These are phyloP conservation scores for Catharanthus roseus DNA, from an alignment of 257 asterid species.

Conservation along the genomic window DNA sequence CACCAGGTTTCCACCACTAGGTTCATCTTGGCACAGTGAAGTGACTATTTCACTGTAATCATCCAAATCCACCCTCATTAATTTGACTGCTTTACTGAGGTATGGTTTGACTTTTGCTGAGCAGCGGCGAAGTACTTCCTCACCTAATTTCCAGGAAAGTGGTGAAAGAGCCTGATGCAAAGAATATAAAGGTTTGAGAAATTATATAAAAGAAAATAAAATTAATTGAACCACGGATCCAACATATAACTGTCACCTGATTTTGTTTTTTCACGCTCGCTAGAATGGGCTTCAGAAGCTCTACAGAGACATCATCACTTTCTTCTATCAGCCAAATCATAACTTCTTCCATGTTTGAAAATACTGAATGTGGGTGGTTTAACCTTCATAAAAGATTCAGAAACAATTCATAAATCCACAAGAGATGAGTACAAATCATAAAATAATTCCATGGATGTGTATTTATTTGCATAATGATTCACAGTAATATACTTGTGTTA, in stretches of 20 bases:
- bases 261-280: conserved; percentile 33
- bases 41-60: conserved; percentile 22
- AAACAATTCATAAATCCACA: neutral
- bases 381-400: conserved; percentile 19
- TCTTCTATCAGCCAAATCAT: conserved; percentile 32
- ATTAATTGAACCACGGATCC: neutral
- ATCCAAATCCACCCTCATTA: conserved; percentile 17
- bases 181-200: conserved; percentile 9
- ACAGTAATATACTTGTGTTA: neutral
- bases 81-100: conserved; percentile 27
- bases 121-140: conserved; percentile 27
- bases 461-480: neutral
- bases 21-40: conserved; percentile 25
- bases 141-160: conserved; percentile 29
- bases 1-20: conserved; percentile 22
- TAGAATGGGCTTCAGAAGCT: conserved; percentile 30
- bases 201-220: neutral
- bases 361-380: conserved; percentile 23
- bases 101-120: conserved; percentile 26
- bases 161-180: conserved; percentile 28
- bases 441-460: neutral
- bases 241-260: conserved; percentile 21
- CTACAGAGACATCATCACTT: conserved; percentile 32
- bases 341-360: conserved; percentile 33
- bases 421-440: too few relatives aligned